phyloP scores from a whole-genome alignment of 768 basidiomycete genomes.

The Phlebiopsis flavidoalba region DNA sequence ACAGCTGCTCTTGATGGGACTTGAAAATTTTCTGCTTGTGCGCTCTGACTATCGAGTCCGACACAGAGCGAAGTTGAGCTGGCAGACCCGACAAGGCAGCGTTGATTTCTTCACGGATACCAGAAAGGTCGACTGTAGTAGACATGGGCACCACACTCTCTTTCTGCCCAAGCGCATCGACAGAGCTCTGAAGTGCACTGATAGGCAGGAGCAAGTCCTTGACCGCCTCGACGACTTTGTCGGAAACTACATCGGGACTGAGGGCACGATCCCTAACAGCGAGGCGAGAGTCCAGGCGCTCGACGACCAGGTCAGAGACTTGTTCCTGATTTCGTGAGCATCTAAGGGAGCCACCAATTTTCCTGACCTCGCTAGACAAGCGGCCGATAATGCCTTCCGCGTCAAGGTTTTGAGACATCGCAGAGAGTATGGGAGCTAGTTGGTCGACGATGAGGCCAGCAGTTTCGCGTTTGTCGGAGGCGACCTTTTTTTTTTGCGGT shows the following conservation, averaged over 20 bases:
- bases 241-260: slow-evolving; percentile 53
- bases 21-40: slow-evolving; percentile 18
- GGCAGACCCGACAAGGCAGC: slow-evolving; percentile 45
- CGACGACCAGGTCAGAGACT: slow-evolving; percentile 84
- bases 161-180: slow-evolving; percentile 13
- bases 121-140: slow-evolving; percentile 12
- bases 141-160: neutral
- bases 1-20: slow-evolving; percentile 13
- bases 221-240: slow-evolving; percentile 52
- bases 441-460: slow-evolving; percentile 74
- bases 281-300: slow-evolving; percentile 76
- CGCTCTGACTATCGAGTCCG: slow-evolving; percentile 37
- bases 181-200: slow-evolving; percentile 15
- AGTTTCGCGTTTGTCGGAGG: slow-evolving; percentile 86
- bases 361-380: slow-evolving; percentile 64
- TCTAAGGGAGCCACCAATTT: slow-evolving; percentile 70
- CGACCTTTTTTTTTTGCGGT: too few species aligned
- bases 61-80: slow-evolving; percentile 36
- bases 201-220: slow-evolving; percentile 35
- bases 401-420: slow-evolving; percentile 32
- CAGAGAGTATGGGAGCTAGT: slow-evolving; percentile 61
- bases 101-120: slow-evolving; percentile 19
- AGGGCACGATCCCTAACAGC: slow-evolving; percentile 71
- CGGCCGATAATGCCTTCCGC: slow-evolving; percentile 51
- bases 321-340: slow-evolving; percentile 83